These are phyloP conservation scores for Penicillium dipodomyicola DNA, from an alignment of 495 filamentous ascomycete genomes.

Conservation along the genomic window DNA sequence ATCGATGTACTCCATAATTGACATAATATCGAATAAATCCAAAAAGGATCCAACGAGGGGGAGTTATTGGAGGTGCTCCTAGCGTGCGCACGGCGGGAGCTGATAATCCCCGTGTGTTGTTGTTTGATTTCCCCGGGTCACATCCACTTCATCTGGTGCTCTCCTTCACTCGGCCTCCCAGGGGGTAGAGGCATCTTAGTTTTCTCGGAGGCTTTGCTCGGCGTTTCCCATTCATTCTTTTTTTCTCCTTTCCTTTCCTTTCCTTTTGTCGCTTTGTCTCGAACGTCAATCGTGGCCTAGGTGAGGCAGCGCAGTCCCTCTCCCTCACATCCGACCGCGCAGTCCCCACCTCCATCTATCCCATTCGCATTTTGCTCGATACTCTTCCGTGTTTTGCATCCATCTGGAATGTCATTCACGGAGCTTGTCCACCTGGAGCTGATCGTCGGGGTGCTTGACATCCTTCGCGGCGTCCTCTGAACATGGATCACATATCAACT, in stretches of 20 bases:
- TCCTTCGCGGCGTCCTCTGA: conserved; percentile 35
- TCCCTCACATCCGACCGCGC: background rate
- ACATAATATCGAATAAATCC: background rate
- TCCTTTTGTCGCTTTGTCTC: conserved; percentile 17
- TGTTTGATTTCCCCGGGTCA: conserved; percentile 25
- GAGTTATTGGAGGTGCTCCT: conserved; percentile 26
- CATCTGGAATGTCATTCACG: conserved; percentile 42
- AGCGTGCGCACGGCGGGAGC: conserved; percentile 24
- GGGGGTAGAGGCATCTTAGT: conserved; percentile 6
- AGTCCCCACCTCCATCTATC: conserved; percentile 5
- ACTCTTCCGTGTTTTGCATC: conserved; percentile 28
- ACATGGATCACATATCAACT: conserved; percentile 51
- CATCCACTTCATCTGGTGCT: conserved; percentile 17
- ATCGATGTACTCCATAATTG: background rate
- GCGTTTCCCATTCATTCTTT: conserved; percentile 6
- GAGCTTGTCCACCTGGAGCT: conserved; percentile 36
- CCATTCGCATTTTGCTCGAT: conserved; percentile 3
- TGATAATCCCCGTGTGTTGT: conserved; percentile 26
- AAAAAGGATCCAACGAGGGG: conserved; percentile 1
- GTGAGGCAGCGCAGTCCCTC: conserved; percentile 1
- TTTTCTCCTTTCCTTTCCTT: conserved; percentile 16
- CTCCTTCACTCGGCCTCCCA: conserved; percentile 26
- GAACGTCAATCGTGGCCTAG: conserved; percentile 1
- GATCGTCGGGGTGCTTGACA: conserved; percentile 40
- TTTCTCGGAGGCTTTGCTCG: background rate